A percentile compares a stretch with the other conserved stretches of the same genome.
These are phyloP conservation scores for Camellia oleifera DNA, from an alignment of 179 eudicot species.

Conservation along the genomic window DNA sequence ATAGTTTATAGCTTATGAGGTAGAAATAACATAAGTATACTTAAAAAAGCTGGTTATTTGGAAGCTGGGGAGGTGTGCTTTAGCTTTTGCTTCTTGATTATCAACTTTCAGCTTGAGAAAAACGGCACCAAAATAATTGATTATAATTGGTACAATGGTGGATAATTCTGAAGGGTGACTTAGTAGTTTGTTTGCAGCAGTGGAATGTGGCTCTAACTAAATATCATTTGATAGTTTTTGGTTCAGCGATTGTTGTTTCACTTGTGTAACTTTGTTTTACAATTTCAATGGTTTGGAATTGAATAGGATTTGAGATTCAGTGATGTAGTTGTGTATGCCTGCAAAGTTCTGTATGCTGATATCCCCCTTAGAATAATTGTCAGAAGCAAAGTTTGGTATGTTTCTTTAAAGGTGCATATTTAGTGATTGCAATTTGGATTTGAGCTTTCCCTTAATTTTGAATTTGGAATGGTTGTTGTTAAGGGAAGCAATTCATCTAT, in stretches of 20 bases:
- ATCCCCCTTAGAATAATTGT: not conserved
- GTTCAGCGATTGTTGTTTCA: constrained; percentile 3
- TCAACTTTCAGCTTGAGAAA: no score
- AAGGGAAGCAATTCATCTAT: not conserved
- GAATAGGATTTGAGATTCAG: not conserved
- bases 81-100: no score
- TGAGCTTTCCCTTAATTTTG: not conserved
- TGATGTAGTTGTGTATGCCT: not conserved
- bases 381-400: not conserved
- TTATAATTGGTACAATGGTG: not conserved
- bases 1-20: no score
- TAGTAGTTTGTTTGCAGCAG: not conserved
- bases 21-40: no score
- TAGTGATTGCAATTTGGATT: not conserved
- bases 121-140: no score
- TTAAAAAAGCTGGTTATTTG: no score
- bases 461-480: not conserved
- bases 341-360: not conserved
- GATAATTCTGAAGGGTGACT: not conserved
- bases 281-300: not conserved
- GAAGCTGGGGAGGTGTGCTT: no score
- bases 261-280: not conserved
- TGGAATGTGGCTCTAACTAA: not conserved
- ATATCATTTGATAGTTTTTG: not conserved
- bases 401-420: not conserved